Evolutionary conservation across 176 grass and related monocot genomes (phyloP), one percentile per base, ranked within the genome.

Genomic region (Saccharum officinarum): DNA sequence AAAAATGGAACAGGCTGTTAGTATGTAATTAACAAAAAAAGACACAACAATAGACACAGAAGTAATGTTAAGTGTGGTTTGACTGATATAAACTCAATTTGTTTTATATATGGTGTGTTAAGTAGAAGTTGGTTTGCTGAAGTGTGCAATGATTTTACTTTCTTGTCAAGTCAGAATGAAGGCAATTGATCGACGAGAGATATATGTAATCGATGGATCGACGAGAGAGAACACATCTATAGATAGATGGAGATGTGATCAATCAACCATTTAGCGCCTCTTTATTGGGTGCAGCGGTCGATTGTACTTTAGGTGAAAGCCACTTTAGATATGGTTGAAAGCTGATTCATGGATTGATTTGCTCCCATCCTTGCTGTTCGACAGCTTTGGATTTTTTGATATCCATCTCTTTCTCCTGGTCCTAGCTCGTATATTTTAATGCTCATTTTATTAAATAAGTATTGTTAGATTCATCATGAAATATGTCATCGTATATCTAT

Each of bases 101-200:
- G 47, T 49, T 26, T 44, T 28, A 3, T 59, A 54, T 42, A 77
- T 37, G 57, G 64, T 49, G 16, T 23, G 10, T 68, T 37, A 63
- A 70, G 47, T 22, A 31, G 14, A 84, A 5, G 55, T 47, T 38
- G 10, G 44, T 17, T 67, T 55, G 36, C 62, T 57, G 10, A 59
- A 54, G 52, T 52, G 57, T 38, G 59, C 62, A 71, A 85, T 85
- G 75, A 78, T 85, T 85, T 85, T 85, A 69, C 83, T 85, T 85
- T 85, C 47, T 10, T 70, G 75, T 85, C 64, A 78, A 85, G 83
- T 78, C 65, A 60, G 73, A 60, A 45, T 31, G n/a, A 61, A 61
- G 64, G 83, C 75, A 41, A 85, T 68, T 5, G 61, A 76, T 84
- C 20, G 54, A 45, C 40, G 31, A 75, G 18, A 60, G 54, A 25